Evolutionary conservation across 768 basidiomycete genomes (phyloP).

Genomic region (Mycena capillaripes): DNA sequence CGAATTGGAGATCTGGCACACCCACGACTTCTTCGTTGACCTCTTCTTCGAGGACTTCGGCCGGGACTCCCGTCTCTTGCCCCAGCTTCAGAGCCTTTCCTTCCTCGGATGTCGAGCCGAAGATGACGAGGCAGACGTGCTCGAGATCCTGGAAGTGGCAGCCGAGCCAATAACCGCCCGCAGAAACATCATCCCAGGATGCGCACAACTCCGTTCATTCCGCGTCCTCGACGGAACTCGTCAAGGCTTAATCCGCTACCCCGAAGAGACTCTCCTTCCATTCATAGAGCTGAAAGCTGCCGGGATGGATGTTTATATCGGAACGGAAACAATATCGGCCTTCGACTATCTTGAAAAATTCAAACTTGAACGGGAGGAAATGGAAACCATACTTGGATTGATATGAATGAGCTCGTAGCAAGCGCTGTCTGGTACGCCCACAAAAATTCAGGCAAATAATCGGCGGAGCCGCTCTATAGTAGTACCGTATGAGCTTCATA

Average conservation of each 20-base stretch:
- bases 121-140: neutral
- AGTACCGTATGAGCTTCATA: too few relatives aligned
- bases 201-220: neutral
- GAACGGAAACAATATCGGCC: too few relatives aligned
- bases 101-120: neutral
- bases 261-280: neutral
- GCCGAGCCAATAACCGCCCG: neutral
- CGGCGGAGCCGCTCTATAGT: too few relatives aligned
- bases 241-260: neutral
- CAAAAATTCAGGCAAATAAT: too few relatives aligned
- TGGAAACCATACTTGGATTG: too few relatives aligned
- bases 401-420: too few relatives aligned
- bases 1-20: slow-evolving; percentile 7
- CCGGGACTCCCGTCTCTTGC: neutral
- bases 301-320: slow-evolving; percentile 6
- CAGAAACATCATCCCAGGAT: neutral
- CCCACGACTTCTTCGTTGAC: neutral
- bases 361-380: too few relatives aligned
- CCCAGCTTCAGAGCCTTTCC: slow-evolving; percentile 7
- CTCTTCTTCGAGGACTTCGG: neutral
- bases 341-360: too few relatives aligned
- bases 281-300: neutral
- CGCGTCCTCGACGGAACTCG: neutral
- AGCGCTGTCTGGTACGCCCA: too few relatives aligned
- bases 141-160: neutral